Evolutionary conservation across 441 rosid genomes (phyloP).

Genomic region (Erodium chrysanthum): DNA sequence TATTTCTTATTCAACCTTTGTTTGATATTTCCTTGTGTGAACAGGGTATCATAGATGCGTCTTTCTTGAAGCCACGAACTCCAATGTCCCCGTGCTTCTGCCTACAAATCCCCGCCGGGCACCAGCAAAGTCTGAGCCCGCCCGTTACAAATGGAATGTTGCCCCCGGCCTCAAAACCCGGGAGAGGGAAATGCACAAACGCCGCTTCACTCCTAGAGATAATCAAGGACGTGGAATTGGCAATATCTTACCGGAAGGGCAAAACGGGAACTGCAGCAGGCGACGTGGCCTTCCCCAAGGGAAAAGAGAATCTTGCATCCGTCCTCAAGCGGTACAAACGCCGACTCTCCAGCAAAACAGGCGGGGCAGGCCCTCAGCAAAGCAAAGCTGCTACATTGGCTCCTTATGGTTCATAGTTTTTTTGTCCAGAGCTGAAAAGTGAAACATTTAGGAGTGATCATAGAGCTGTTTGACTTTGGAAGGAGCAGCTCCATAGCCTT

Average conservation of each 20-base stretch:
- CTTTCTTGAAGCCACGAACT: slow-evolving; percentile 65
- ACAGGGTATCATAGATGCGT: slow-evolving; percentile 79
- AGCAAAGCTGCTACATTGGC: slow-evolving; percentile 27
- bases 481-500: too few relatives aligned
- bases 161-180: slow-evolving; percentile 63
- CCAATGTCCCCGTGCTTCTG: slow-evolving; percentile 77
- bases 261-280: slow-evolving; percentile 92
- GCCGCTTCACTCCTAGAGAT: slow-evolving; percentile 49
- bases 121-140: slow-evolving; percentile 48
- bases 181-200: slow-evolving; percentile 68
- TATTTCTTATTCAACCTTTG: not conserved
- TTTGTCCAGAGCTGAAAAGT: too few relatives aligned
- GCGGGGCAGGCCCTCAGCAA: slow-evolving; percentile 7
- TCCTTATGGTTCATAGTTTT: slow-evolving; percentile 26
- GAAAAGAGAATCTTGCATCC: slow-evolving; percentile 85
- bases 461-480: too few relatives aligned
- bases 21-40: not conserved
- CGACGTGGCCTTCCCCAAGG: slow-evolving; percentile 87
- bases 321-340: slow-evolving; percentile 94
- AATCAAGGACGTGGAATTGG: slow-evolving; percentile 77
- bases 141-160: slow-evolving; percentile 54
- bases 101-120: slow-evolving; percentile 51
- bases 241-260: slow-evolving; percentile 77
- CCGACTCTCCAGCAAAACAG: slow-evolving; percentile 48
- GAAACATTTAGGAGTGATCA: too few relatives aligned